Conservation (phyloP, 331 rosid species). For the Malus hybrid region DNA sequence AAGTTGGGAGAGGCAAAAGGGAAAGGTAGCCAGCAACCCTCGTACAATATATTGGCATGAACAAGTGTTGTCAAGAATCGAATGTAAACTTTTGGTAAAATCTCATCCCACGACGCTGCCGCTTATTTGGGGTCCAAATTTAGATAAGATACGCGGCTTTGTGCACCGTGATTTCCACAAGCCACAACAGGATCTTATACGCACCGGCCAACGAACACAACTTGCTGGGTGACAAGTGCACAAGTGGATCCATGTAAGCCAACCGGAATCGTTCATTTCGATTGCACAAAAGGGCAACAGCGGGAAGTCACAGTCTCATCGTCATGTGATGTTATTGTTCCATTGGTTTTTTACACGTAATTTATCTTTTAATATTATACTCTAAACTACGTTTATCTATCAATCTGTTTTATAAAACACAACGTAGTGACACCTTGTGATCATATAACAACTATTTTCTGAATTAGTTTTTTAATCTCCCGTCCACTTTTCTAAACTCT, state of each 20-base stretch:
- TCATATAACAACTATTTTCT: not conserved
- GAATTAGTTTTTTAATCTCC: not conserved
- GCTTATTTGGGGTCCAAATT: not conserved
- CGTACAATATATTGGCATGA: too few relatives aligned
- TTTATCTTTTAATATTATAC: too few relatives aligned
- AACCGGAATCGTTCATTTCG: too few relatives aligned
- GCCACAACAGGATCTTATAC: not conserved
- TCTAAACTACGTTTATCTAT: not conserved
- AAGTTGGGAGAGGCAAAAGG: too few relatives aligned
- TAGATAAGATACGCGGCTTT: not conserved
- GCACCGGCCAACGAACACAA: too few relatives aligned
- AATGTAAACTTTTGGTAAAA: not conserved
- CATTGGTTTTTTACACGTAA: too few relatives aligned
- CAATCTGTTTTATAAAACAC: not conserved
- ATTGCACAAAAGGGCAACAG: too few relatives aligned
- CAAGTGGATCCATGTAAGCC: too few relatives aligned
- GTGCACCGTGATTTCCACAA: conserved; percentile 2
- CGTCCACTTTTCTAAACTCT: not conserved
- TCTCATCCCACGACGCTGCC: not conserved
- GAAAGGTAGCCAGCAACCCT: too few relatives aligned
- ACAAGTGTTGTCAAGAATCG: not conserved
- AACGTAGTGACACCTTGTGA: not conserved
- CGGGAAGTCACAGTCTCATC: too few relatives aligned
- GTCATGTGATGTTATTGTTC: too few relatives aligned
- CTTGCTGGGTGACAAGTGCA: too few relatives aligned